Base-by-base conservation (phyloP, 2,329 filamentous ascomycete genomes). In the Pezicula radicicola region DNA sequence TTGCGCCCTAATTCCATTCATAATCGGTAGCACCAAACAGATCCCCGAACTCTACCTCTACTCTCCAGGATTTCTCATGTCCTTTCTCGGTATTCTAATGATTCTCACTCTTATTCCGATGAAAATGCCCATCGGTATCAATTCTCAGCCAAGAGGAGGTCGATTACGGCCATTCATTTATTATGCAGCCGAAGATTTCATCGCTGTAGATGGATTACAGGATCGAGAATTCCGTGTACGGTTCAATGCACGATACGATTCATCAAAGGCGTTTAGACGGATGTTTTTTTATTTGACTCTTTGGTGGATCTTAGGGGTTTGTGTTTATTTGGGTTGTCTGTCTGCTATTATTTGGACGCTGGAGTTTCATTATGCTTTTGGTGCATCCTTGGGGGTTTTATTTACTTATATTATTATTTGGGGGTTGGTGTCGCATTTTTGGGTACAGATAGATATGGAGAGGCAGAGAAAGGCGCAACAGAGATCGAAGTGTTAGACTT, bases 21-120 rank as follows among this genome's bases (percentile, higher is more conserved):
- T 61, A 2, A 49, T 61, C 7, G 57, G 59, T 4, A 52, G 51
- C 13, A 49, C 25, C 6, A 40, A 50, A 2, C 52, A 53, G 27
- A 60, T 61, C 6, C 57, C 59, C 6, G 7, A 55, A n/a, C 51
- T 61, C 9, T 60, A 61, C 35, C 54, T 61, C 16, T 60, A 61
- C 54, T 89, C 85, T 35, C 84, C 91, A 25, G 91, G 88, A 25
- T 97, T 96, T 70, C 72, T 96, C 55, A 90, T 95, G 73, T 89
- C 85, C 48, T 89, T 96, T 61, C 81, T 88, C 10, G 81, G 90
- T 40, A 83, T 95, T 21, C 69, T 93, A 28, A 86, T 95, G 70
- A 80, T 93, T 30, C 88, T 89, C 48, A 83, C 84, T 4, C 72
- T 95, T n/a, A 85, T 95, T 21, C 81, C 85, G n/a, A 94, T 93